Evolutionary conservation across 352 stramenopile genomes (phyloP), one percentile per base, ranked within the genome.

Genomic region (Globisporangium canariense): DNA sequence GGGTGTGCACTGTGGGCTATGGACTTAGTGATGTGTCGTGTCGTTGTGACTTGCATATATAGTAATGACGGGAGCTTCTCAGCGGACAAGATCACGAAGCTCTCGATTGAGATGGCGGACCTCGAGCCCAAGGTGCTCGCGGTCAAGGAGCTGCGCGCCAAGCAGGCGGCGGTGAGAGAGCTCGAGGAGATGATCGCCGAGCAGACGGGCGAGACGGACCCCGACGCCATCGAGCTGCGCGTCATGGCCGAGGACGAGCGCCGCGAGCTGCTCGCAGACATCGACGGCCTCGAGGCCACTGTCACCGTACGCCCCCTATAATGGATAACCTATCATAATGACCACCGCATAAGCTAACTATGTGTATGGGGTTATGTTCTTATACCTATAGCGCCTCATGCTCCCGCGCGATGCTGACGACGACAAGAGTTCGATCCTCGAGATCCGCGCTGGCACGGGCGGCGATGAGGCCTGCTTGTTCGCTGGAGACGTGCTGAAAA

Each of bases 401-500:
- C 75, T 94, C 43, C 86, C 86, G 25, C 79, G 81, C 5, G 88
- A 97, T 70, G 73, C 81, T 57, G 79, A 96, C 64, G 97, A 99
- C 70, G 88, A 98, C 50, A 92, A 97, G 64, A 98, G 98, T 70
- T 97, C 97, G 46, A 99, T 99, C 77, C 62, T 99, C 4, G 97
- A 99, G 77, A 98, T 99, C 47, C 89, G 92, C 9, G 89, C 93
- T 5, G 97, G 97, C 51, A 98, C 96, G 7, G 97, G 97, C 52
- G 97, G 97, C 25, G 96, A 97, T 32, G 97, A 99, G 69, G 97
- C 97, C 8, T 97, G 88, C 69, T 87, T 99, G 22, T 99, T 99
- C 77, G 97, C 96, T 28, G 85, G 81, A 50, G 93, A 98, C 55
- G 76, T 98, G 10, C 83, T 97, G 47, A 87, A 91, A 50, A 98